Evolutionary conservation across 2,329 filamentous ascomycete species (phyloP).

Genomic region (Sarocladiaceae sp.): DNA sequence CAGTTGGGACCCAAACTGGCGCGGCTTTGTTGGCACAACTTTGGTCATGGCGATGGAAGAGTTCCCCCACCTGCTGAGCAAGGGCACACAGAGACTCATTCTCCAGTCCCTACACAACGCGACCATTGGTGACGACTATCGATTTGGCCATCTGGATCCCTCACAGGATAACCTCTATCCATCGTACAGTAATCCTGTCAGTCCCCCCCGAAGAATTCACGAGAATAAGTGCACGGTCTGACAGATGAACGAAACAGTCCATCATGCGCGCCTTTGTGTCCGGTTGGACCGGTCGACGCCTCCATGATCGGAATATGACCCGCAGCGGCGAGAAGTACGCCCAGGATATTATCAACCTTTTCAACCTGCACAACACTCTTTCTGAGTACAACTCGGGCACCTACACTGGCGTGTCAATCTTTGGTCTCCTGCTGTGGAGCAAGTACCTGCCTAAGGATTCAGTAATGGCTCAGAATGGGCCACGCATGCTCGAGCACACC

Average conservation of each 20-base stretch:
- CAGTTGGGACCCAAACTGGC: conserved; percentile 59
- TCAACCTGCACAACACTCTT: conserved; percentile 47
- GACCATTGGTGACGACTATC: conserved; percentile 54
- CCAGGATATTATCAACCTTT: conserved; percentile 48
- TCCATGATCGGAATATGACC: conserved; percentile 54
- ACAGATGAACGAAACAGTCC: conserved; percentile 17
- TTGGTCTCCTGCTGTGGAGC: conserved; percentile 50
- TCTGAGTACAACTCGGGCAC: conserved; percentile 59
- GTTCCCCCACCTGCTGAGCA: conserved; percentile 39
- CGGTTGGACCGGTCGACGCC: conserved; percentile 49
- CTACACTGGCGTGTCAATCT: conserved; percentile 56
- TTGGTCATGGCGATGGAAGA: conserved; percentile 55
- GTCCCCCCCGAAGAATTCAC: no score
- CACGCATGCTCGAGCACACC: conserved; percentile 43
- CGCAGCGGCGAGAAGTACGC: conserved; percentile 49
- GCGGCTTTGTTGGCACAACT: conserved; percentile 54
- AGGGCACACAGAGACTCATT: conserved; percentile 34
- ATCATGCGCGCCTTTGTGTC: conserved; percentile 58
- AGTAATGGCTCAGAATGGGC: conserved; percentile 44
- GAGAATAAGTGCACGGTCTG: no score
- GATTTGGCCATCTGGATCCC: conserved; percentile 45
- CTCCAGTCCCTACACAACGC: conserved; percentile 47
- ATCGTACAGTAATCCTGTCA: conserved; percentile 49
- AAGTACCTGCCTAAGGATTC: conserved; percentile 51
- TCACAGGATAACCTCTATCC: conserved; percentile 57